Percentiles rank a stretch among this genome's conserved stretches.
Conservation (phyloP, 768 basidiomycete species). For the Suillus subalutaceus region DNA sequence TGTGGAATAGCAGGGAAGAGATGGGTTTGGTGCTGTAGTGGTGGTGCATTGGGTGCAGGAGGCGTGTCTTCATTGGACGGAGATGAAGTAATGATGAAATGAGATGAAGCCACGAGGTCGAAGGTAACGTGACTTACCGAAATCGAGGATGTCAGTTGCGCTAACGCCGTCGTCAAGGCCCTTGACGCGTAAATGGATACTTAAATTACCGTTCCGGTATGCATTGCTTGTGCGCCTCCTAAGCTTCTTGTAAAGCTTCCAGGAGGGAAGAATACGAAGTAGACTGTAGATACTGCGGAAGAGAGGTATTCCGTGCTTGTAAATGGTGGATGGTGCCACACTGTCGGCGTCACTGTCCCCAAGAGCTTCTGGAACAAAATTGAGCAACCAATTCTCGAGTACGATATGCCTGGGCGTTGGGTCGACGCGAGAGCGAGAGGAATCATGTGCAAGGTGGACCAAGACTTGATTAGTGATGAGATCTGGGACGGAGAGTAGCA, state of each 20-base stretch:
- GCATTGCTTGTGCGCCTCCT: slow-evolving; percentile 42
- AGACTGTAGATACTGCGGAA: slow-evolving; percentile 79
- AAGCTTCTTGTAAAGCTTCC: slow-evolving; percentile 70
- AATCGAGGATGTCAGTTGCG: slow-evolving; percentile 33
- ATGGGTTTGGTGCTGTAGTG: slow-evolving; percentile 56
- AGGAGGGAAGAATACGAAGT: slow-evolving; percentile 73
- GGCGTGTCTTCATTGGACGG: slow-evolving; percentile 39
- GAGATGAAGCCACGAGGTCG: slow-evolving; percentile 19
- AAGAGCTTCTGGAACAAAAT: slow-evolving; percentile 35
- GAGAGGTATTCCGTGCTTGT: slow-evolving; percentile 83
- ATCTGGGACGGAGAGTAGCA: slow-evolving; percentile 72
- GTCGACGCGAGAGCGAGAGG: slow-evolving; percentile 64
- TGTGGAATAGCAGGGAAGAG: slow-evolving; percentile 70
- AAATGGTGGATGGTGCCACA: slow-evolving; percentile 72
- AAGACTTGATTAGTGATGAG: slow-evolving; percentile 70
- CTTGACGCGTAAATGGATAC: slow-evolving; percentile 51
- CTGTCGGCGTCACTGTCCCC: slow-evolving; percentile 40
- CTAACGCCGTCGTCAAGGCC: slow-evolving; percentile 31
- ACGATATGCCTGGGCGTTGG: slow-evolving; percentile 71
- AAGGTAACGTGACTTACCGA: slow-evolving; percentile 39
- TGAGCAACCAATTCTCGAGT: slow-evolving; percentile 71
- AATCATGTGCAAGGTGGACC: slow-evolving; percentile 62
- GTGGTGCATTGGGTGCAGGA: slow-evolving; percentile 41
- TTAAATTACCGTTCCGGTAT: slow-evolving; percentile 46
- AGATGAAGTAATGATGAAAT: slow-evolving; percentile 26